Evolutionary conservation across 176 grass and related monocot genomes (phyloP).

Genomic region (Aegilops sharonensis): DNA sequence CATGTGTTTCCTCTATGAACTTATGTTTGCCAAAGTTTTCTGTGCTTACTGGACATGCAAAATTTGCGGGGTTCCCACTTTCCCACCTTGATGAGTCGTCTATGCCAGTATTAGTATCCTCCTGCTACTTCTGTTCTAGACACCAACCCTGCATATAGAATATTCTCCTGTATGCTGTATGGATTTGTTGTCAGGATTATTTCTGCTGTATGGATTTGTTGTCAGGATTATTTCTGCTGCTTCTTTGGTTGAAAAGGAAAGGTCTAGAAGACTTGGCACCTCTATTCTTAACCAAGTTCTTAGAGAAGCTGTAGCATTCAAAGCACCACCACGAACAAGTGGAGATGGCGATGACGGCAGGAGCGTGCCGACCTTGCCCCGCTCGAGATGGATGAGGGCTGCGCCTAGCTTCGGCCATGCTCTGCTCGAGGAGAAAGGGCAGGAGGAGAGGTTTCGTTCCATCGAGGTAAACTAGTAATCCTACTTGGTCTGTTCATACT

Average conservation of each 20-base stretch:
- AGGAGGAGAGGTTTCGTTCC: no score
- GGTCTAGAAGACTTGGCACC: constrained; percentile 85
- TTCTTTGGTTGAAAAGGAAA: constrained; percentile 86
- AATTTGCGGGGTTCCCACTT: neutral
- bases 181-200: constrained; percentile 60
- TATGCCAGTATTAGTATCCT: neutral
- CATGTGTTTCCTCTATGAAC: neutral
- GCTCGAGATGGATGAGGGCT: no score
- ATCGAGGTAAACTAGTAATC: no score
- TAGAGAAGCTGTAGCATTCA: constrained; percentile 89
- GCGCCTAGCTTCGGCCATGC: no score
- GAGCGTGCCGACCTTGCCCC: no score
- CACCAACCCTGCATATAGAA: neutral
- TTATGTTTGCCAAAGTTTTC: neutral
- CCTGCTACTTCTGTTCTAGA: neutral
- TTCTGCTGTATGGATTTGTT: constrained; percentile 37
- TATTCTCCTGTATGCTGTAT: neutral
- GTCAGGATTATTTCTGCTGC: constrained; percentile 82
- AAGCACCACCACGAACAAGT: constrained; percentile 85
- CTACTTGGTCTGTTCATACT: no score
- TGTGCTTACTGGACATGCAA: neutral
- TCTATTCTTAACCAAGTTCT: constrained; percentile 95
- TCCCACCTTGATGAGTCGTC: neutral
- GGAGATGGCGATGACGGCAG: no score
- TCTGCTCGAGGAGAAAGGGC: no score